Conservation (phyloP, 495 filamentous ascomycete genomes). For the Glonium stellatum region DNA sequence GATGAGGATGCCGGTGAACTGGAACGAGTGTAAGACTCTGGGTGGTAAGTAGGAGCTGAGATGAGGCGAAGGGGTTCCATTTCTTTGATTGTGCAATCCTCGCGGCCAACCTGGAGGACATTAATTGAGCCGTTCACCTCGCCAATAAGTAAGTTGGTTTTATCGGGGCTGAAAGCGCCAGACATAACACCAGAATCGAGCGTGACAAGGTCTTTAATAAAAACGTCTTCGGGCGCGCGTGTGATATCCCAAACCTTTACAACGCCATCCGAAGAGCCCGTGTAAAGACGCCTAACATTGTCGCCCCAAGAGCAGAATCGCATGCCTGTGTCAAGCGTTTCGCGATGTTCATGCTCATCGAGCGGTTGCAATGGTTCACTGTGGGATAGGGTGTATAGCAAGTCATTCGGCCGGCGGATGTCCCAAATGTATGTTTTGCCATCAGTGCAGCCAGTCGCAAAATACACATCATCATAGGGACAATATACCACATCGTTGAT, state of each 20-base stretch:
- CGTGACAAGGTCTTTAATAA: conserved; percentile 53
- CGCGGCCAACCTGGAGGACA: conserved; percentile 44
- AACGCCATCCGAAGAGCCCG: conserved; percentile 82
- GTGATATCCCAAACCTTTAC: conserved; percentile 81
- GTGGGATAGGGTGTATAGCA: conserved; percentile 64
- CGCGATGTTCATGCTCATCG: conserved; percentile 48
- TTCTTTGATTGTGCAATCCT: conserved; percentile 22
- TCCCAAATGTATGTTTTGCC: conserved; percentile 85
- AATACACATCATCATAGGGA: conserved; percentile 46
- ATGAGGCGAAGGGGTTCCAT: conserved; percentile 21
- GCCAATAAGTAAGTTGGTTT: conserved; percentile 63
- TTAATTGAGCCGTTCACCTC: conserved; percentile 69
- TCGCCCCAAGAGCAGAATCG: conserved; percentile 75
- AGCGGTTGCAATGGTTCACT: conserved; percentile 59
- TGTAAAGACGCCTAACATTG: conserved; percentile 65
- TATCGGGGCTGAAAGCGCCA: conserved; percentile 69
- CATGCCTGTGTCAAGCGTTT: conserved; percentile 72
- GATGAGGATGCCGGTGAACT: not conserved
- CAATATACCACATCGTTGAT: conserved; percentile 72
- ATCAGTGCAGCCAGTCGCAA: conserved; percentile 81
- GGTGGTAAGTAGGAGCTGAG: conserved; percentile 4
- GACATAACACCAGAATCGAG: conserved; percentile 51
- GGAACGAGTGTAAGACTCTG: too few species aligned
- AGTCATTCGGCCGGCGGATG: conserved; percentile 45
- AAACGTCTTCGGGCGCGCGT: conserved; percentile 49